Conservation (phyloP, 768 basidiomycete genomes). For the Panus rudis region DNA sequence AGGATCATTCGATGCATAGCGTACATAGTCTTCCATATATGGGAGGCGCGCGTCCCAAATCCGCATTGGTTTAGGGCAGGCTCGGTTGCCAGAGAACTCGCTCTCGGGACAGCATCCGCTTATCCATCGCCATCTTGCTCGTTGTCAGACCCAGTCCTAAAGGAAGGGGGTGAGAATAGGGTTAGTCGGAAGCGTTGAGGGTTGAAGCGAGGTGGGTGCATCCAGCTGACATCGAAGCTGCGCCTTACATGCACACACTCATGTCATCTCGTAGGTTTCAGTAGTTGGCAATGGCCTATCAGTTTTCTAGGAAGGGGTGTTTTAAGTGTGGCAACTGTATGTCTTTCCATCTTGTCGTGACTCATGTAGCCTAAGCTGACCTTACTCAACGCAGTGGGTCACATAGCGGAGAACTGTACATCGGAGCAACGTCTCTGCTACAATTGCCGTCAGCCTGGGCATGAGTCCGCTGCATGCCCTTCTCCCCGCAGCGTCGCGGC, state of each 20-base stretch:
- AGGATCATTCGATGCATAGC: too few relatives aligned
- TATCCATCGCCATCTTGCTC: slow-evolving; percentile 24
- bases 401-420: slow-evolving; percentile 88
- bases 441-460: slow-evolving; percentile 92
- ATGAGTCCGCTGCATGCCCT: slow-evolving; percentile 85
- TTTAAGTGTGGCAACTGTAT: slow-evolving; percentile 91
- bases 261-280: slow-evolving; percentile 9
- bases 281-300: slow-evolving; percentile 63
- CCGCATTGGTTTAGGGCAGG: slow-evolving; percentile 12
- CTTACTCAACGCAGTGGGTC: slow-evolving; percentile 55
- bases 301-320: slow-evolving; percentile 82
- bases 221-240: too few relatives aligned
- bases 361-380: slow-evolving; percentile 12
- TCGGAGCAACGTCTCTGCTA: slow-evolving; percentile 88
- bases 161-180: slow-evolving; percentile 55
- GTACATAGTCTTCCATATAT: too few relatives aligned
- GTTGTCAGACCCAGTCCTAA: slow-evolving; percentile 42
- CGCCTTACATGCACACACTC: not conserved
- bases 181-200: slow-evolving; percentile 59
- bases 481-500: slow-evolving; percentile 74
- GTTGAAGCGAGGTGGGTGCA: slow-evolving; percentile 55
- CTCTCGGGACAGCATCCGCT: slow-evolving; percentile 9
- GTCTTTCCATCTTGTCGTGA: slow-evolving; percentile 24
- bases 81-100: slow-evolving; percentile 1
- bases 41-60: not conserved